Conservation (phyloP, 1,139 yeast genomes). For the Casaregolazyma lundiana region DNA sequence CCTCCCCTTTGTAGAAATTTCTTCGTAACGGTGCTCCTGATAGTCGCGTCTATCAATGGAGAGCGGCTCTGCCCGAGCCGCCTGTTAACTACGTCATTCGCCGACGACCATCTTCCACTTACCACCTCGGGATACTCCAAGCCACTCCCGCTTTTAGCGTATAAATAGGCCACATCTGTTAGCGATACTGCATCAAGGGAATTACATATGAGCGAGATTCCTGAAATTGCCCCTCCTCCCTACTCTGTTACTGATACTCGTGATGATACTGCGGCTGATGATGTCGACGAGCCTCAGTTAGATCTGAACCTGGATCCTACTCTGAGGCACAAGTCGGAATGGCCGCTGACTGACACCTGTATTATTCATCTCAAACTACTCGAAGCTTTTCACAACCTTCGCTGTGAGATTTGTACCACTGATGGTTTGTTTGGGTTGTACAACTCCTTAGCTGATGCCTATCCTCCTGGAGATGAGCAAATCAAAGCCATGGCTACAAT, state of each 20-base stretch:
- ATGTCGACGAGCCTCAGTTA: neutral
- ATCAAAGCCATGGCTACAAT: neutral
- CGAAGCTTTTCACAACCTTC: constrained; percentile 26
- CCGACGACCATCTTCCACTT: no score
- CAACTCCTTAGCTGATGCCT: neutral
- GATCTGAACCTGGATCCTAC: neutral
- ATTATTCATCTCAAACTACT: constrained; percentile 37
- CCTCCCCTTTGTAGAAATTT: no score
- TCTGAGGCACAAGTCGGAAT: neutral
- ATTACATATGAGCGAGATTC: no score
- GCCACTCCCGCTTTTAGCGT: no score
- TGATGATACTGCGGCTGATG: neutral
- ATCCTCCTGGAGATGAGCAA: neutral
- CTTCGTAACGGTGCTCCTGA: no score
- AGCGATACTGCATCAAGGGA: no score
- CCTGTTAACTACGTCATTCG: no score
- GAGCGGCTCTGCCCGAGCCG: no score
- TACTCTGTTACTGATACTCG: neutral
- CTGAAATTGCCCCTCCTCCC: neutral
- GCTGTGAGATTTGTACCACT: neutral
- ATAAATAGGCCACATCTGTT: no score
- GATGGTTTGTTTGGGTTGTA: neutral
- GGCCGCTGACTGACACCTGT: neutral
- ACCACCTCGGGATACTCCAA: no score
- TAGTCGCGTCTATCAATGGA: no score